Base-by-base conservation (phyloP, 352 stramenopile species). In the Phytophthora pinifolia region DNA sequence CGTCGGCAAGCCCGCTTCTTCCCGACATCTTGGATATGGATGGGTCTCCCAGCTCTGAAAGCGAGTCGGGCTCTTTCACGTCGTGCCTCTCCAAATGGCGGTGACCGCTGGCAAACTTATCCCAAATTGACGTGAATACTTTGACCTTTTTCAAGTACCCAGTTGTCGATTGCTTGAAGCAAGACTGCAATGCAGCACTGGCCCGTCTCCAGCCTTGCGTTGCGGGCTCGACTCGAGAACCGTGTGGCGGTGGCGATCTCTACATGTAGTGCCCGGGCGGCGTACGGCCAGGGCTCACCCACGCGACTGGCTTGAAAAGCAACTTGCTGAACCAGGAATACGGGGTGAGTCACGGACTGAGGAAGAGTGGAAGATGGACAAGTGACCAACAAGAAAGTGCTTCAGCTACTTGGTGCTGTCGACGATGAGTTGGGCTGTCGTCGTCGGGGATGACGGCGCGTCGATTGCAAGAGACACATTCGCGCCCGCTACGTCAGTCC, bases 311-410 rank as follows among this genome's bases (percentile, higher is more conserved):
- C 39, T 58, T 18, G 54, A 50, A 30, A 41, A 46, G 20, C 46
- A 57, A 45, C 45, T 54, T 31, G 29, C 37, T 29, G 25, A 29
- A 29, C 25, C 25, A 29, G 25, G 25, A 29, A 29, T 54, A 47
- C 54, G 56, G 54, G 38, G 27, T 39, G 14, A 20, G 30, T 35
- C 25, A 29, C 25, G 25, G 5, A 29, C 25, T 29, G 8, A 29
- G 41, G 13, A 13, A 13, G 31, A 15, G 32, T 49, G 41, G 30
- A 62, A 62, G 54, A 62, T 45, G 31, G 8, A 50, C 39, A 14
- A 35, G 38, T 35, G 30, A 9, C 25, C 34, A 3, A 29, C 4
- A 29, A 29, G 25, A 29, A 7, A 29, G 25, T 29, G 25, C 25
- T 29, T 29, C 25, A 29, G 25, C 25, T 29, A 29, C 25, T 29